Percentiles rank a stretch among this genome's conserved stretches.
Conservation (phyloP, 208 protist species). For the Leishmania guyanensis region DNA sequence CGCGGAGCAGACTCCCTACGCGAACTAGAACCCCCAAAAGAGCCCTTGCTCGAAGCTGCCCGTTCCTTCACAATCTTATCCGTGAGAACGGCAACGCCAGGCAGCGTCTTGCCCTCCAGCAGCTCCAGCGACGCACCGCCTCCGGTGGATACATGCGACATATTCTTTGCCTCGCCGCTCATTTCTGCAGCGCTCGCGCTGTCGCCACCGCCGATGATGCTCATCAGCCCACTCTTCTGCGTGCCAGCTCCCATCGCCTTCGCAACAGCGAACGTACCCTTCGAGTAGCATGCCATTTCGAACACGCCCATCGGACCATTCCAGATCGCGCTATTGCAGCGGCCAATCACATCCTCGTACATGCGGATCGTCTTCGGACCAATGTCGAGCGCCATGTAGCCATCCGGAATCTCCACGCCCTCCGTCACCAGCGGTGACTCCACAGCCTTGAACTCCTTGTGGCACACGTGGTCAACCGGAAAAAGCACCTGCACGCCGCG, state of each 20-base stretch:
- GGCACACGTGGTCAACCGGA: constrained; percentile 97
- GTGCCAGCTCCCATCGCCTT: constrained; percentile 76
- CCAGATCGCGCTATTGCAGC: constrained; percentile 96
- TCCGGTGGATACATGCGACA: constrained; percentile 98
- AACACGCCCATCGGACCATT: constrained; percentile 98
- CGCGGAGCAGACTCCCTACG: not conserved
- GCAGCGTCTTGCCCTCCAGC: constrained; percentile 97
- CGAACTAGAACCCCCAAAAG: constrained; percentile 3
- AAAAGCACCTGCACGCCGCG: constrained; percentile 97
- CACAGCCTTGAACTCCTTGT: constrained; percentile 91
- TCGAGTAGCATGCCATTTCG: constrained; percentile 96
- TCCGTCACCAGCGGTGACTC: constrained; percentile 74
- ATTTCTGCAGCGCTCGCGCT: constrained; percentile 95
- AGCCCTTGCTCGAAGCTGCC: not conserved
- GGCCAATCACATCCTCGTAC: constrained; percentile 80
- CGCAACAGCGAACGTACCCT: constrained; percentile 92
- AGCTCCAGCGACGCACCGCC: constrained; percentile 99
- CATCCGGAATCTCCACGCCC: constrained; percentile 74
- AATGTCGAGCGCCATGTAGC: constrained; percentile 96
- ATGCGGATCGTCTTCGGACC: constrained; percentile 91
- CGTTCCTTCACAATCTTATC: constrained; percentile 39
- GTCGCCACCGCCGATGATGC: constrained; percentile 97
- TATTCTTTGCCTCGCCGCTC: constrained; percentile 87
- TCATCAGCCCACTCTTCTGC: constrained; percentile 67
- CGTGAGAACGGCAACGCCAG: constrained; percentile 89